phyloP scores from a whole-genome alignment of 2,329 filamentous ascomycete species.

The Tetracladium maxilliforme region DNA sequence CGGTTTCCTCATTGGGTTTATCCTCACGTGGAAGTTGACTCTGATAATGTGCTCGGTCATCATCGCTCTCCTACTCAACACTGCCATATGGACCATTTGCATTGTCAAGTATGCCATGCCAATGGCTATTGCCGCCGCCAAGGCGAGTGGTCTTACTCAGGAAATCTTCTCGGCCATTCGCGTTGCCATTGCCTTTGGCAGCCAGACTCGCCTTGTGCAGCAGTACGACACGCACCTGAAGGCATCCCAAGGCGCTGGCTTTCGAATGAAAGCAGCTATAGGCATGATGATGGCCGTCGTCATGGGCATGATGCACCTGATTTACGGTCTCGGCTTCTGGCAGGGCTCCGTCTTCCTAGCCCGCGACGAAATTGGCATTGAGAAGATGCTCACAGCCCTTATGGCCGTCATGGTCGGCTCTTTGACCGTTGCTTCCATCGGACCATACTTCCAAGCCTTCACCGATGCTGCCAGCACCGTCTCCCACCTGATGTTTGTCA shows the following conservation, averaged over 20 bases:
- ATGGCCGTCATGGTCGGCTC: too few species aligned
- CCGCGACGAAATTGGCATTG: constrained; percentile 25
- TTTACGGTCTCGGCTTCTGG: constrained; percentile 42
- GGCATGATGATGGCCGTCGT: constrained; percentile 32
- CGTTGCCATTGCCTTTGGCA: constrained; percentile 43
- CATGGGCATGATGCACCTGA: constrained; percentile 35
- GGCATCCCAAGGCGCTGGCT: constrained; percentile 28
- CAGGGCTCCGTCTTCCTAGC: constrained; percentile 33
- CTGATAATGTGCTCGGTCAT: constrained; percentile 38
- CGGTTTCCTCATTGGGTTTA: constrained; percentile 34
- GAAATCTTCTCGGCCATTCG: constrained; percentile 40
- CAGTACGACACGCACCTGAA: constrained; percentile 36
- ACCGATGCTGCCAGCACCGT: too few species aligned
- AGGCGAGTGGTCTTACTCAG: constrained; percentile 37
- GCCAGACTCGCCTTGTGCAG: constrained; percentile 31
- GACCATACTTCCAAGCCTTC: too few species aligned
- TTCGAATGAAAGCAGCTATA: constrained; percentile 29
- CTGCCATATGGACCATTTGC: constrained; percentile 32
- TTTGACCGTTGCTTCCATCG: too few species aligned
- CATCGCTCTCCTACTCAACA: constrained; percentile 31
- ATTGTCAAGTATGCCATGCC: constrained; percentile 31
- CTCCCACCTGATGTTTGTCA: too few species aligned
- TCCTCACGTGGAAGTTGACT: constrained; percentile 38
- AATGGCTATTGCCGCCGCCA: constrained; percentile 29
- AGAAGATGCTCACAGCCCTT: constrained; percentile 36